A percentile compares a stretch with the other conserved stretches of the same genome.
Evolutionary conservation across 2,329 filamentous ascomycete species (phyloP).

Genomic region (Coniochaeta pulveracea): DNA sequence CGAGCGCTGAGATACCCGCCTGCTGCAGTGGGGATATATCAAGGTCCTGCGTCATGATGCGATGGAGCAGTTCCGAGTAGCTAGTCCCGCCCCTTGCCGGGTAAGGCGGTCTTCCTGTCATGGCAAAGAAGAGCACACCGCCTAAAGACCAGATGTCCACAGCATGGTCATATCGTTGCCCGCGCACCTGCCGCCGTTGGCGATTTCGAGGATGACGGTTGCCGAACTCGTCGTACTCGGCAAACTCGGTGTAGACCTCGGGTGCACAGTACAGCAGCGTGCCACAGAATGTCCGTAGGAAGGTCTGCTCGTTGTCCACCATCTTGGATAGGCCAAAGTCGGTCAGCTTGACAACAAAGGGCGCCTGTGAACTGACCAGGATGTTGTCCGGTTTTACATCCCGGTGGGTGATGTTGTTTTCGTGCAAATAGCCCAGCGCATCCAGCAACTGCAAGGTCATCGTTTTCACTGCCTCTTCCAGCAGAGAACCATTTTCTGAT

Average conservation of each 20-base stretch:
- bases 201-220: conserved; percentile 52
- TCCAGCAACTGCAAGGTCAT: conserved; percentile 70
- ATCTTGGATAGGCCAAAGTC: conserved; percentile 97
- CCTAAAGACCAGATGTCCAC: conserved; percentile 96
- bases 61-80: conserved; percentile 69
- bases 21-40: conserved; percentile 53
- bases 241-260: conserved; percentile 76
- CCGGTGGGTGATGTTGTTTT: conserved; percentile 86
- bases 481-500: conserved; percentile 45
- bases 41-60: conserved; percentile 70
- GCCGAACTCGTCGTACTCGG: conserved; percentile 59
- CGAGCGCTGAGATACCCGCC: conserved; percentile 48
- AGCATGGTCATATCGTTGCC: conserved; percentile 72
- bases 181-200: conserved; percentile 39
- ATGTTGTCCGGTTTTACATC: conserved; percentile 99
- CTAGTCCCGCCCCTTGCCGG: conserved; percentile 64
- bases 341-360: conserved; percentile 79
- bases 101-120: conserved; percentile 75
- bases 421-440: conserved; percentile 78
- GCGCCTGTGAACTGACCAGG: conserved; percentile 60
- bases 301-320: conserved; percentile 80
- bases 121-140: conserved; percentile 77
- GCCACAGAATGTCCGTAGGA: conserved; percentile 91
- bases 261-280: conserved; percentile 93
- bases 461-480: conserved; percentile 55